phyloP scores from a whole-genome alignment of 768 basidiomycete species.

The Phallus indusiatus region DNA sequence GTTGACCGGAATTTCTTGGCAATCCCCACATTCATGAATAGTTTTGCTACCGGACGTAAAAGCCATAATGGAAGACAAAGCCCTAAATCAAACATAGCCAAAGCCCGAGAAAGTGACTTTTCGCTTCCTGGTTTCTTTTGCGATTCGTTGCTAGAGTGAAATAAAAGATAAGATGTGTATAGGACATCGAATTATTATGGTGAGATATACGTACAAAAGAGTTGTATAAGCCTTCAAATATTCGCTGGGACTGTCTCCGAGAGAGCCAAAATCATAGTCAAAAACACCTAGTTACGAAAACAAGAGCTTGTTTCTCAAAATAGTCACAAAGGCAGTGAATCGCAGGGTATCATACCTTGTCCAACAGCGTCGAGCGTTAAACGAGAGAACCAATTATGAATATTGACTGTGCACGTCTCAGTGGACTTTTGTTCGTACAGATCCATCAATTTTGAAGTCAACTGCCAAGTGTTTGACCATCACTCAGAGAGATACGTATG shows the following conservation, averaged over 20 bases:
- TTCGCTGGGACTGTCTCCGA: not conserved
- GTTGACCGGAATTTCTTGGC: not conserved
- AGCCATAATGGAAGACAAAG: not conserved
- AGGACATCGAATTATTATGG: not conserved
- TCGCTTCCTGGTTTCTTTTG: not conserved
- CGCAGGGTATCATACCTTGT: not conserved
- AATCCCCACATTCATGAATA: not conserved
- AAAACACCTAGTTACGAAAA: not conserved
- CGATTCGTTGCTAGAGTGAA: not conserved
- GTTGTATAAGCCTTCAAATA: not conserved
- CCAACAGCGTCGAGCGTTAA: constrained; percentile 1
- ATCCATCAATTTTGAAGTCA: not conserved
- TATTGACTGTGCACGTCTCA: not conserved
- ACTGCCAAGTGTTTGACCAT: not conserved
- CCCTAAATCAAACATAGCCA: not conserved
- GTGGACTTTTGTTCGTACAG: not conserved
- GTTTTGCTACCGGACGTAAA: not conserved
- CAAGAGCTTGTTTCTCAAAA: not conserved
- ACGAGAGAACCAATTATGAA: not conserved
- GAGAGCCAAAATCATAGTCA: not conserved
- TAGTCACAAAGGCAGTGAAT: not conserved
- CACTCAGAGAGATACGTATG: not conserved
- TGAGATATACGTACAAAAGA: not conserved
- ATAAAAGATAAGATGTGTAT: not conserved
- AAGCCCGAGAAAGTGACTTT: not conserved